phyloP scores from a whole-genome alignment of 768 basidiomycete genomes.

The Boletus rex-veris region DNA sequence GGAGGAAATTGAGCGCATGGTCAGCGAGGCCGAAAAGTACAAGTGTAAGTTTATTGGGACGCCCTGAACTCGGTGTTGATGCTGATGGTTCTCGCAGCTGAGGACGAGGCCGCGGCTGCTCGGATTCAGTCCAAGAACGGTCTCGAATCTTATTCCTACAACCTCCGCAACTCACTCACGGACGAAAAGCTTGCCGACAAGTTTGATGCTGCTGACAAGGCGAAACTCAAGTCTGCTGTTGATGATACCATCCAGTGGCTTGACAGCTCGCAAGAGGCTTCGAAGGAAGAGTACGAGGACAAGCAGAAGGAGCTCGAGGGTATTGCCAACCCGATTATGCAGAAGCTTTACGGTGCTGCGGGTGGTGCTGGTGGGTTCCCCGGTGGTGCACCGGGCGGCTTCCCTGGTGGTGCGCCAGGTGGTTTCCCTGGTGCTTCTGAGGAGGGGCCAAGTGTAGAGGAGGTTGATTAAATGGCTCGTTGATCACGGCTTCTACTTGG shows the following conservation, averaged over 20 bases:
- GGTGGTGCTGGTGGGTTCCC: constrained; percentile 53
- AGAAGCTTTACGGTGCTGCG: constrained; percentile 60
- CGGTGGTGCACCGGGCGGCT: constrained; percentile 53
- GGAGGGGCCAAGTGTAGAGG: constrained; percentile 89
- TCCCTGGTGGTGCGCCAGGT: constrained; percentile 61
- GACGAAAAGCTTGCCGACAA: constrained; percentile 87
- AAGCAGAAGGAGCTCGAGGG: constrained; percentile 92
- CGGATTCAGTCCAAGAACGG: constrained; percentile 87
- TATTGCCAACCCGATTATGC: constrained; percentile 74
- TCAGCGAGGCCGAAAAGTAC: constrained; percentile 90
- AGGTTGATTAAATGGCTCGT: constrained; percentile 65
- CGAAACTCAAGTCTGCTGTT: constrained; percentile 75
- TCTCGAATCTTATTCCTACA: constrained; percentile 93
- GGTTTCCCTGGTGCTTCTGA: constrained; percentile 67
- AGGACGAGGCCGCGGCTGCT: constrained; percentile 82
- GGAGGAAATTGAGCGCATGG: constrained; percentile 99
- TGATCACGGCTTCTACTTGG: constrained; percentile 16
- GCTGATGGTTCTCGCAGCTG: constrained; percentile 41
- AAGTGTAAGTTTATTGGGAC: constrained; percentile 47
- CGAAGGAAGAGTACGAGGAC: constrained; percentile 90
- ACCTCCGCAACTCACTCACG: constrained; percentile 83
- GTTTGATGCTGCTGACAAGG: constrained; percentile 83
- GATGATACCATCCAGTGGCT: constrained; percentile 85
- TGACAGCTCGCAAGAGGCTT: constrained; percentile 82
- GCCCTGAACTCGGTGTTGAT: constrained; percentile 8